These are phyloP conservation scores for Calonectria hongkongensis DNA, from an alignment of 2,329 filamentous ascomycete species.

Conservation along the genomic window DNA sequence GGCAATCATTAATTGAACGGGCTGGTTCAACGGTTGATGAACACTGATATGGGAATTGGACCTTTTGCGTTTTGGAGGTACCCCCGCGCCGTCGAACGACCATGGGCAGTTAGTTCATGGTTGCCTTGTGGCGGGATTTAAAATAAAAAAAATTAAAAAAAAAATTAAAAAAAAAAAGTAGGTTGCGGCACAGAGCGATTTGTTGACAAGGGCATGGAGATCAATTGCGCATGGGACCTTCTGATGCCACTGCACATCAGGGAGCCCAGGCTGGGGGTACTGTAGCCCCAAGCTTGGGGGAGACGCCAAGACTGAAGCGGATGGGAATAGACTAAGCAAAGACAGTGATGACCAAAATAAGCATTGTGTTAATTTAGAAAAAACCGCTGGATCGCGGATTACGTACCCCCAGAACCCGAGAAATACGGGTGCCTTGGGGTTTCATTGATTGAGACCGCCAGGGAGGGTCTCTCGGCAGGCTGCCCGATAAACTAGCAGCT, in stretches of 20 bases:
- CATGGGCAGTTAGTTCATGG: conserved; percentile 35
- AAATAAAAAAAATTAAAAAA: conserved; percentile 5
- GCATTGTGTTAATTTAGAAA: conserved; percentile 31
- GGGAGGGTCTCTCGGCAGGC: conserved; percentile 50
- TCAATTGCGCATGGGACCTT: conserved; percentile 16
- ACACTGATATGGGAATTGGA: conserved; percentile 8
- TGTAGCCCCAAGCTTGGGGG: conserved; percentile 11
- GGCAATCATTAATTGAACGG: conserved; percentile 17
- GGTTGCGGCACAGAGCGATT: conserved; percentile 22
- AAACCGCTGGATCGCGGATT: conserved; percentile 33
- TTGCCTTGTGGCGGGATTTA: conserved; percentile 28
- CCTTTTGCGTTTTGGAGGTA: not conserved
- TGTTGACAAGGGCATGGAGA: not conserved
- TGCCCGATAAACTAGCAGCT: conserved; percentile 52
- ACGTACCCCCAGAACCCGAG: conserved; percentile 49
- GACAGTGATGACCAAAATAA: not conserved
- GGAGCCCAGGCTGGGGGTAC: not conserved
- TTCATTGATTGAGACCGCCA: conserved; percentile 29
- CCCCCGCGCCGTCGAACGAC: conserved; percentile 30
- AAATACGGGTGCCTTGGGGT: conserved; percentile 58
- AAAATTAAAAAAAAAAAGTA: conserved; percentile 10
- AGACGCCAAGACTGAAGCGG: not conserved
- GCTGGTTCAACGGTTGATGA: conserved; percentile 23
- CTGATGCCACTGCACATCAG: too few species aligned
- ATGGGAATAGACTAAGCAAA: conserved; percentile 17